These are phyloP conservation scores for Heritiera fomes DNA, from an alignment of 345 rosid genomes.

Conservation along the genomic window DNA sequence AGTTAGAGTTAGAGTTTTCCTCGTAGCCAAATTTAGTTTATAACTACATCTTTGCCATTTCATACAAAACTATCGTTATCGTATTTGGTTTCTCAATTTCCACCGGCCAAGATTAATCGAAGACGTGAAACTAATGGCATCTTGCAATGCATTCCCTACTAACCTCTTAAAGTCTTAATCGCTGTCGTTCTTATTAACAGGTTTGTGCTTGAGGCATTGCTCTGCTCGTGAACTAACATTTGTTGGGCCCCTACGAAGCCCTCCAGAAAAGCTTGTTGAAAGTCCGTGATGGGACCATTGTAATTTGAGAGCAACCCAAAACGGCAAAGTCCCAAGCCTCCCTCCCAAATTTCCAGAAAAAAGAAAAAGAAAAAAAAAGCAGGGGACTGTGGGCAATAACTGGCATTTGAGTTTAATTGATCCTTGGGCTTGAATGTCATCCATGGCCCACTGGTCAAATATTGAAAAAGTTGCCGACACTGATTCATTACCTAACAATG, in stretches of 20 bases:
- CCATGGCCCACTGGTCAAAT: constrained; percentile 17
- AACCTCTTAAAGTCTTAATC: background rate
- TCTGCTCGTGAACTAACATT: constrained; percentile 1
- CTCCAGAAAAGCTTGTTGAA: background rate
- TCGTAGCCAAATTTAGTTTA: background rate
- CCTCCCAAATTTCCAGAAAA: background rate
- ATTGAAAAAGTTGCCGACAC: background rate
- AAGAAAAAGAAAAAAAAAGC: background rate
- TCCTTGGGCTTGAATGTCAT: background rate
- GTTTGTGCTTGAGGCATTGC: background rate
- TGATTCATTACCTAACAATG: constrained; percentile 3
- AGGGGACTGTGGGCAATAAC: background rate
- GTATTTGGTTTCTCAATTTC: too few relatives aligned
- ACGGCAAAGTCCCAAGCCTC: background rate
- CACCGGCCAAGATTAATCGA: too few relatives aligned
- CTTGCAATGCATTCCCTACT: background rate
- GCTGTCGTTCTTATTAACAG: background rate
- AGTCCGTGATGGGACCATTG: background rate
- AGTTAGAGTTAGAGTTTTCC: background rate
- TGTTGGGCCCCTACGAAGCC: background rate
- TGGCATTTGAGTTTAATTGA: background rate
- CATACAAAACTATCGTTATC: too few relatives aligned
- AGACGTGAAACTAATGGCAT: too few relatives aligned
- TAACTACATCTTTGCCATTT: background rate
- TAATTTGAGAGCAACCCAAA: background rate